A percentile compares a stretch with the other conserved stretches of the same genome.
These are phyloP conservation scores for Cercospora sojina DNA, from an alignment of 2,329 filamentous ascomycete species.

Conservation along the genomic window DNA sequence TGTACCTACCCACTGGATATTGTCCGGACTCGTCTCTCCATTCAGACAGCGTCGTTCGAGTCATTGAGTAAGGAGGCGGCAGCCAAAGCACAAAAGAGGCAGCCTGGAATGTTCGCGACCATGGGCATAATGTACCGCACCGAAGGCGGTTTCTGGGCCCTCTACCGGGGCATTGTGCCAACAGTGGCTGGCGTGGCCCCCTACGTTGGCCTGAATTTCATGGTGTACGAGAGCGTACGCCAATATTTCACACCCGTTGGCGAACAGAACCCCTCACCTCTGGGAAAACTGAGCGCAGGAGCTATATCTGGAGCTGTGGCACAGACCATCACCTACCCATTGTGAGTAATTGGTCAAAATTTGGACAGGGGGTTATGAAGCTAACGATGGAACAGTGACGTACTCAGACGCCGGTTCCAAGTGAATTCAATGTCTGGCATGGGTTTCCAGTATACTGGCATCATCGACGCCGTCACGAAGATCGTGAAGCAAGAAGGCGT, in stretches of 20 bases:
- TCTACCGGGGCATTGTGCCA: conserved; percentile 93
- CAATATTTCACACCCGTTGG: conserved; percentile 83
- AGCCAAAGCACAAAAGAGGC: conserved; percentile 48
- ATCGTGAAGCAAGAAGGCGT: conserved; percentile 84
- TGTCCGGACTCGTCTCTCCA: conserved; percentile 89
- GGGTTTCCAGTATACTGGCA: conserved; percentile 90
- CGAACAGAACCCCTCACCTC: conserved; percentile 74
- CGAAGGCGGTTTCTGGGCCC: conserved; percentile 77
- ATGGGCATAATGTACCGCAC: conserved; percentile 81
- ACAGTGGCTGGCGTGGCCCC: conserved; percentile 94
- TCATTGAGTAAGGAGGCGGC: conserved; percentile 58
- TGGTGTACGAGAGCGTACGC: conserved; percentile 91
- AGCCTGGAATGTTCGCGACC: conserved; percentile 91
- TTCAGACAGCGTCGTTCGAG: conserved; percentile 94
- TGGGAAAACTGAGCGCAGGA: conserved; percentile 82
- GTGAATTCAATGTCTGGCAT: conserved; percentile 99
- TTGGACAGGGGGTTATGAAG: background rate
- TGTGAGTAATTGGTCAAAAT: conserved; percentile 59
- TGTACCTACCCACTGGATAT: conserved; percentile 97
- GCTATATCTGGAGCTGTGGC: conserved; percentile 95
- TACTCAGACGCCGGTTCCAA: conserved; percentile 89
- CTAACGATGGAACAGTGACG: conserved; percentile 60
- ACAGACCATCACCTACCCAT: conserved; percentile 97
- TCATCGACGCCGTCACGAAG: conserved; percentile 76
- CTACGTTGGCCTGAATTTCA: conserved; percentile 97